Base-by-base conservation (phyloP, 148 eudicot species). In the Agrostemma githago region DNA sequence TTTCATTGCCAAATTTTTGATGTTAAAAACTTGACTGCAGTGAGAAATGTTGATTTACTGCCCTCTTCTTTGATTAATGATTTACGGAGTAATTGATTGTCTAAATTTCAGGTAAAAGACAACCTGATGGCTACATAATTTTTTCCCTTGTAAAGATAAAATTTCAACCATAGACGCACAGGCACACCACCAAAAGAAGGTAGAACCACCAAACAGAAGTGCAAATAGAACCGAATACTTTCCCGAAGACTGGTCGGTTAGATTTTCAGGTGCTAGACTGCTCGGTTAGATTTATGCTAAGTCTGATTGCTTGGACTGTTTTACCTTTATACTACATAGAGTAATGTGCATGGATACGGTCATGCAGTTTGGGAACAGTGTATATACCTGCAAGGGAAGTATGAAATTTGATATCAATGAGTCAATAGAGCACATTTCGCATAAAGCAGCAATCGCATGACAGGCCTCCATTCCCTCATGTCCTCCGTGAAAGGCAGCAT, bases 401-500 rank as follows among this genome's bases (percentile, higher is more conserved):
- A 95, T 95, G 84, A 95, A 95, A 77, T 95, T 95, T 72, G 99
- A 95, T 87, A 95, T 88, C 74, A 95, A 78, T 3, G 99, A 95
- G 77, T 92, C 97, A 67, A 95, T 95, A 8, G 96, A 87, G 79
- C 99, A 92, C 77, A 92, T 83, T 88, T 92, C 94, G 81, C 96
- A 90, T 79, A 95, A 70, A 73, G 97, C 87, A 81, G 99, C 96
- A 84, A 95, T 86, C 60, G 99, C 97, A 87, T 92, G 96, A 73
- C 99, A 90, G 44, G 97, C 97, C 88, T 95, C 94, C 76, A 77
- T 85, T 67, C 99, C 97, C 66, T 84, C 80, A 20, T 81, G 83
- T 10, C 94, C 99, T 69, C 84, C 86, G 40, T 92, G 88, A 82
- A 94, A 94, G 12, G 97, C 96, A 82, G 87, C 74, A 80, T 86